Evolutionary conservation across 495 filamentous ascomycete genomes (phyloP).

Genomic region (Neurospora sp.): DNA sequence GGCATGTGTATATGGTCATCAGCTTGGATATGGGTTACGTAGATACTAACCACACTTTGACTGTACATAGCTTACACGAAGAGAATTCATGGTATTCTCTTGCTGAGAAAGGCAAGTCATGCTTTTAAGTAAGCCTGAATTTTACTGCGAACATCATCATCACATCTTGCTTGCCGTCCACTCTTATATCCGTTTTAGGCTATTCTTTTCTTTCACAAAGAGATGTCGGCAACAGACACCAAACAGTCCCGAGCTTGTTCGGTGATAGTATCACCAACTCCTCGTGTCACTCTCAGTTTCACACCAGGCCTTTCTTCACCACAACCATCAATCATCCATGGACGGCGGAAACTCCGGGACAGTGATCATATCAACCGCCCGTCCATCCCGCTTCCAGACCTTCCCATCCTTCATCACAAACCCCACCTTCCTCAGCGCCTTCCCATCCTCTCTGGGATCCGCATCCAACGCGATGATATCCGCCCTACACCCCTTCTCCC

Average conservation of each 20-base stretch:
- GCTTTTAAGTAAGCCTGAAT: neutral
- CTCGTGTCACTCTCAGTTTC: neutral
- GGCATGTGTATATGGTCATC: neutral
- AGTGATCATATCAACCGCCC: constrained; percentile 10
- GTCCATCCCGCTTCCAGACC: constrained; percentile 27
- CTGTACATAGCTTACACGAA: neutral
- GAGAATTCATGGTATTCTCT: neutral
- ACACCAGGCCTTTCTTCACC: neutral
- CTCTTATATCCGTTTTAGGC: neutral
- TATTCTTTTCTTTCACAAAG: neutral
- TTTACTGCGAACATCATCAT: neutral
- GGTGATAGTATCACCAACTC: neutral
- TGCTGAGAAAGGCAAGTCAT: neutral
- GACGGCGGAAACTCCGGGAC: constrained; percentile 9
- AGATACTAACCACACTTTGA: neutral
- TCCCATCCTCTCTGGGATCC: constrained; percentile 23
- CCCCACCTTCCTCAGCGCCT: constrained; percentile 34
- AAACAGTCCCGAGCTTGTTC: neutral
- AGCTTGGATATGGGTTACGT: neutral
- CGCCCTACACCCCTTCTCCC: constrained; percentile 35
- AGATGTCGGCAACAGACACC: neutral
- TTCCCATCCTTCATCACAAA: constrained; percentile 45
- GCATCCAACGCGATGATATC: constrained; percentile 39
- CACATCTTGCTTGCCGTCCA: neutral
- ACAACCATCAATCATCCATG: neutral